These are phyloP conservation scores for Theileria orientalis DNA, from an alignment of 169 alveolate genomes.

Conservation along the genomic window DNA sequence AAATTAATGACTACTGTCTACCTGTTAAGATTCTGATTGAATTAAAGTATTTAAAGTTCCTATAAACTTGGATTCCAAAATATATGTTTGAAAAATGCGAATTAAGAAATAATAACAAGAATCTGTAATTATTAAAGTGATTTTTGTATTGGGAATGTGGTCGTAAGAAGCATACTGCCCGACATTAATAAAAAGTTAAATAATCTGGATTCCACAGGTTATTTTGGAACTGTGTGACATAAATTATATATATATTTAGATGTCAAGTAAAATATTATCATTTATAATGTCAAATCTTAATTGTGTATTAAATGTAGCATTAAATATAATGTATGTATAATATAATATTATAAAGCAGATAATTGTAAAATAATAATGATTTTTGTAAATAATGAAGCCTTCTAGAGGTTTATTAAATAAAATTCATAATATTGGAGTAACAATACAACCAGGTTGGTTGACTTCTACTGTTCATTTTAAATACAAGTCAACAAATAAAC, in stretches of 20 bases:
- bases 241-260: no score
- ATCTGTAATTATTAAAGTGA: neutral
- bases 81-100: no score
- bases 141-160: neutral
- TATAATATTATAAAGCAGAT: no score
- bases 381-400: neutral
- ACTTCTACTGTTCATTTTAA: neutral
- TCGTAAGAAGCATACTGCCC: no score
- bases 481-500: neutral
- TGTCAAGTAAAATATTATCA: no score
- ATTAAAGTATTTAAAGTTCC: neutral
- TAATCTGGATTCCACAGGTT: no score
- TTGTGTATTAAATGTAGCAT: no score
- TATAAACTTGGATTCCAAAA: no score
- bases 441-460: conserved; percentile 54
- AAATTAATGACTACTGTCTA: neutral
- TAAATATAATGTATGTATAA: no score
- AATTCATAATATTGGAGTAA: conserved; percentile 45
- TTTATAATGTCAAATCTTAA: no score
- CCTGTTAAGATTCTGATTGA: neutral
- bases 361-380: no score
- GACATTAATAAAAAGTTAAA: neutral
- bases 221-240: no score
- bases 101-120: neutral
- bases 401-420: neutral